These are phyloP conservation scores for Falciphora oryzae DNA, from an alignment of 2,329 filamentous ascomycete genomes.

Conservation along the genomic window DNA sequence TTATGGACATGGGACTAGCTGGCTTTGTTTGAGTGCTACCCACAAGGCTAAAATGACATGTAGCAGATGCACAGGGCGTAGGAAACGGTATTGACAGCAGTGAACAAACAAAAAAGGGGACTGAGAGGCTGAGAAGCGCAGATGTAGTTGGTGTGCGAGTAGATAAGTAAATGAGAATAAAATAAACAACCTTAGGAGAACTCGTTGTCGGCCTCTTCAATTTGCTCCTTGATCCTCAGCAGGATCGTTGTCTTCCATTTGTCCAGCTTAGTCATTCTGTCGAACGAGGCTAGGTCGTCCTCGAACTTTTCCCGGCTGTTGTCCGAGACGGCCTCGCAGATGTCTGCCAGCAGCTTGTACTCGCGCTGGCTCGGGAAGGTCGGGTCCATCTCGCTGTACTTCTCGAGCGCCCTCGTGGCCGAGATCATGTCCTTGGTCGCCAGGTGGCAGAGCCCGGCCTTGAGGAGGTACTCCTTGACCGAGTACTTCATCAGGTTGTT, in stretches of 20 bases:
- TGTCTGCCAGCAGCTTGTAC: slow-evolving; percentile 71
- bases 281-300: slow-evolving; percentile 82
- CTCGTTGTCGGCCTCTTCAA: slow-evolving; percentile 50
- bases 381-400: slow-evolving; percentile 74
- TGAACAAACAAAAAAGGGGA: slow-evolving; percentile 10
- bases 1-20: too few relatives aligned
- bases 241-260: slow-evolving; percentile 94
- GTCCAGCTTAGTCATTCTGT: slow-evolving; percentile 88
- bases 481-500: slow-evolving; percentile 93
- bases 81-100: background rate
- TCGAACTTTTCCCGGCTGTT: slow-evolving; percentile 78
- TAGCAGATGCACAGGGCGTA: background rate
- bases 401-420: slow-evolving; percentile 71
- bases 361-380: slow-evolving; percentile 74
- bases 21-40: background rate
- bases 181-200: slow-evolving; percentile 23
- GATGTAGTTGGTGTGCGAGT: background rate
- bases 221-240: slow-evolving; percentile 75
- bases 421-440: slow-evolving; percentile 69
- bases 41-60: background rate
- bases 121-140: background rate
- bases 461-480: slow-evolving; percentile 93
- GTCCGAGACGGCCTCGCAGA: slow-evolving; percentile 68
- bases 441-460: slow-evolving; percentile 87
- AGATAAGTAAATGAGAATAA: background rate